Conservation (phyloP, 805 yeast genomes). For the Spathaspora girioi region DNA sequence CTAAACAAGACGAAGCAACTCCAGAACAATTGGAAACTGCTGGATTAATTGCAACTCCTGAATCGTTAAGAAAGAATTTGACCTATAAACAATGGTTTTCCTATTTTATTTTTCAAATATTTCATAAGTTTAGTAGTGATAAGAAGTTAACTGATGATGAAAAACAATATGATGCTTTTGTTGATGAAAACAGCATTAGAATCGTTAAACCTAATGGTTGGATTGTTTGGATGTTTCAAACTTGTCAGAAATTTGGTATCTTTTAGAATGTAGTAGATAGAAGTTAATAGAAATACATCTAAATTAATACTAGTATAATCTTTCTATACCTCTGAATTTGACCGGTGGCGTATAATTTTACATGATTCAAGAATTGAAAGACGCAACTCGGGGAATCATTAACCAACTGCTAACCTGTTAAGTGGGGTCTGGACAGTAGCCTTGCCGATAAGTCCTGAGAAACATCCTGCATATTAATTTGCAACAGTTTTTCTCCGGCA, state of each 20-base stretch:
- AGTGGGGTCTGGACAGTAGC: too few species aligned
- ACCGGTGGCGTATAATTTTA: too few species aligned
- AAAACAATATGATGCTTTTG: constrained; percentile 15
- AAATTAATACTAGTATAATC: too few species aligned
- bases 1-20: too few species aligned
- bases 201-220: constrained; percentile 11
- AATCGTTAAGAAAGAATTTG: constrained; percentile 6
- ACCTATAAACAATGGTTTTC: constrained; percentile 13
- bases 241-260: constrained; percentile 22
- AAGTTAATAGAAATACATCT: not conserved
- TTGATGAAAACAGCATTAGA: constrained; percentile 16
- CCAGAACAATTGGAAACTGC: constrained; percentile 5
- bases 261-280: constrained; percentile 12
- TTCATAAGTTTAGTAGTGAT: constrained; percentile 9
- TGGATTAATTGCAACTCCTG: not conserved
- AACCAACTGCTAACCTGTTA: too few species aligned
- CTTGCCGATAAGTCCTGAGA: too few species aligned
- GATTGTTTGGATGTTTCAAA: constrained; percentile 16
- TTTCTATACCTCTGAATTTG: too few species aligned
- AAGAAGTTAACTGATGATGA: constrained; percentile 14
- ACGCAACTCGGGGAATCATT: too few species aligned
- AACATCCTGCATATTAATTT: not conserved
- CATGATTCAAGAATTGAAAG: too few species aligned
- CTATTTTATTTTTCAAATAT: constrained; percentile 9
- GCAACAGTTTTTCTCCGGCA: not conserved